Evolutionary conservation across 257 asterid genomes (phyloP).

Genomic region (Apocynum venetum): DNA sequence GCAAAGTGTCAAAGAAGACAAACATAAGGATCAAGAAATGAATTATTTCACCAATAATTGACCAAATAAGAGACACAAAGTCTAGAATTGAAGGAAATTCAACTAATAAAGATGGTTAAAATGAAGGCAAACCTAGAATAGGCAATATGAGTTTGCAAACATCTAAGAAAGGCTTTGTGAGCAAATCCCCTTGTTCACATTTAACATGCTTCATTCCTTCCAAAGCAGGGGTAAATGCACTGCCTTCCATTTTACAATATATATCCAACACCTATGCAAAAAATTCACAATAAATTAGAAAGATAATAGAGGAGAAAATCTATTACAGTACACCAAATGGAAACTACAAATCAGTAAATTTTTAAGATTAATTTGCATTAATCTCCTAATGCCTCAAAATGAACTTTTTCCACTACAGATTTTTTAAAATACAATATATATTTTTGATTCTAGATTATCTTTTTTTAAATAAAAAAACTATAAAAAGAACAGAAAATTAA

Average conservation of each 20-base stretch:
- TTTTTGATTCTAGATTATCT: not conserved
- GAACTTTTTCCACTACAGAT: not conserved
- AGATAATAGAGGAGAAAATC: not conserved
- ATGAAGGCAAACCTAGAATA: constrained; percentile 54
- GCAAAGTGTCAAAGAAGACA: constrained; percentile 3
- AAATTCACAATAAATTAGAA: not conserved
- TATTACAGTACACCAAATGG: not conserved
- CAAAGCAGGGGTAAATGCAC: constrained; percentile 54
- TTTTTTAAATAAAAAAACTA: too few relatives aligned
- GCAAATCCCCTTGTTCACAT: constrained; percentile 66
- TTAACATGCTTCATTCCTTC: constrained; percentile 66
- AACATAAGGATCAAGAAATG: not conserved
- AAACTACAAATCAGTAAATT: not conserved
- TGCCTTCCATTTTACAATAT: constrained; percentile 42
- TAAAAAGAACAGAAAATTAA: too few relatives aligned
- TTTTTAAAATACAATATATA: not conserved
- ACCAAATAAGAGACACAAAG: not conserved
- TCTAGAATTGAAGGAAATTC: not conserved
- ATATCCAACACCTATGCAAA: not conserved
- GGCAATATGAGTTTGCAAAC: constrained; percentile 77
- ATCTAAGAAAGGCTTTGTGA: constrained; percentile 69
- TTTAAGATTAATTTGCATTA: not conserved
- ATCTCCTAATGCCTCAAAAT: not conserved
- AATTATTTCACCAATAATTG: not conserved
- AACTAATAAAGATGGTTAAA: not conserved